Percentiles rank a stretch among this genome's conserved stretches.
phyloP scores from a whole-genome alignment of 345 rosid species.

The Citrus trifoliata region DNA sequence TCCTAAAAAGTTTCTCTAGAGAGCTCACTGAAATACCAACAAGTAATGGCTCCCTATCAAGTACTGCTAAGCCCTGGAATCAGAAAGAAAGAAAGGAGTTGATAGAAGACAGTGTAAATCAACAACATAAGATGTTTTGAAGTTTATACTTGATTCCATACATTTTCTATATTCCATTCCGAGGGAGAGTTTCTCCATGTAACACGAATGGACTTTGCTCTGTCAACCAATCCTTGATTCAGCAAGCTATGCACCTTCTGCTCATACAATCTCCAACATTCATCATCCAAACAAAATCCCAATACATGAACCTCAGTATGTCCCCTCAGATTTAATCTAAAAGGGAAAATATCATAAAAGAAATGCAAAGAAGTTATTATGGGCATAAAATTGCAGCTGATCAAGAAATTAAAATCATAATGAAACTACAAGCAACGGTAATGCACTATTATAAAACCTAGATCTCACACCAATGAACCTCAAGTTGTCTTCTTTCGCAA shows the following conservation, averaged over 20 bases:
- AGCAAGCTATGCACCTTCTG: slow-evolving; percentile 65
- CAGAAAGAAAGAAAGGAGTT: slow-evolving; percentile 9
- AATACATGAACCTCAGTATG: slow-evolving; percentile 36
- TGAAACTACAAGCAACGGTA: background rate
- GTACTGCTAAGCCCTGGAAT: slow-evolving; percentile 68
- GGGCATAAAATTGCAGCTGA: background rate
- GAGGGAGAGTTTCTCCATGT: slow-evolving; percentile 64
- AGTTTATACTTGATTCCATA: slow-evolving; percentile 27
- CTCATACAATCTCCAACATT: slow-evolving; percentile 87
- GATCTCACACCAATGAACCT: background rate
- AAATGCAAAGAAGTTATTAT: slow-evolving; percentile 6
- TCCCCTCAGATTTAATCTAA: slow-evolving; percentile 70
- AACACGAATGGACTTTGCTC: slow-evolving; percentile 71
- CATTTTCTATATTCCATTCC: slow-evolving; percentile 62
- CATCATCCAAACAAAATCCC: slow-evolving; percentile 86
- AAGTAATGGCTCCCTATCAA: slow-evolving; percentile 60
- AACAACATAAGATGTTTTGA: background rate
- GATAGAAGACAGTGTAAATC: background rate
- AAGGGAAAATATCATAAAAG: slow-evolving; percentile 22
- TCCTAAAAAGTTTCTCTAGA: slow-evolving; percentile 63
- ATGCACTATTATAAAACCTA: background rate
- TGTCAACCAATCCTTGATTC: slow-evolving; percentile 70
- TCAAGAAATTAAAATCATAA: background rate
- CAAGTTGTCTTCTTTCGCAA: background rate
- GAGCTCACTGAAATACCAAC: slow-evolving; percentile 77